Conservation (phyloP, 495 filamentous ascomycete genomes). For the Aspergillus sparsus region DNA sequence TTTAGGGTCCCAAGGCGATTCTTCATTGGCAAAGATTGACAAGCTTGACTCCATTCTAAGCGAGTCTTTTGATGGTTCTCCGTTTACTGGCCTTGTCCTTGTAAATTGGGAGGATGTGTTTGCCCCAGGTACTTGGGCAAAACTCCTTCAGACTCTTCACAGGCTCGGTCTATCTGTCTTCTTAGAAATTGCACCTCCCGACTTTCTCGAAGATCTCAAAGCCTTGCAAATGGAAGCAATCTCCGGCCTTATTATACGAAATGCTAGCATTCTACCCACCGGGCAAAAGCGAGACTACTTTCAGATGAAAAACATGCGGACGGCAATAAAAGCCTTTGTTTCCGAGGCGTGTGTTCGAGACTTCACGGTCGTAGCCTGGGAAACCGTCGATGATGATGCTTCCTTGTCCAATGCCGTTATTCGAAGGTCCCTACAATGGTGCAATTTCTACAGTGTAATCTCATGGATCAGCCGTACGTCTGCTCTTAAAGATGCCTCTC, state of each 20-base stretch:
- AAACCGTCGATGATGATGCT: slow-evolving; percentile 53
- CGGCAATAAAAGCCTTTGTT: slow-evolving; percentile 55
- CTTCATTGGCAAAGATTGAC: slow-evolving; percentile 29
- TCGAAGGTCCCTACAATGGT: slow-evolving; percentile 55
- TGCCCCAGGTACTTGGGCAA: slow-evolving; percentile 34
- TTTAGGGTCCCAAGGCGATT: slow-evolving; percentile 31
- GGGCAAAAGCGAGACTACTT: slow-evolving; percentile 56
- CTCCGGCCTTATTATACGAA: slow-evolving; percentile 49
- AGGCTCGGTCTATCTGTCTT: slow-evolving; percentile 47
- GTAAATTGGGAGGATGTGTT: slow-evolving; percentile 50
- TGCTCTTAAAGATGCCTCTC: slow-evolving; percentile 42
- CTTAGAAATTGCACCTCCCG: slow-evolving; percentile 50
- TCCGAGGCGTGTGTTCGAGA: slow-evolving; percentile 52
- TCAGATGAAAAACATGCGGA: slow-evolving; percentile 40
- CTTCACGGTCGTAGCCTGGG: slow-evolving; percentile 53
- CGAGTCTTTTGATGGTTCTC: slow-evolving; percentile 32
- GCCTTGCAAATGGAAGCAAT: slow-evolving; percentile 38
- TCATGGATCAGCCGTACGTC: slow-evolving; percentile 50
- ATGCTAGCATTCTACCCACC: slow-evolving; percentile 49
- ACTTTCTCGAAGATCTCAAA: slow-evolving; percentile 47
- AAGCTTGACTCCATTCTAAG: slow-evolving; percentile 37
- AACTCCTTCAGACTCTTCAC: slow-evolving; percentile 38
- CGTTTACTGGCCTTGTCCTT: slow-evolving; percentile 51
- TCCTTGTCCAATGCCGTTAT: slow-evolving; percentile 52
- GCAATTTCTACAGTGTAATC: slow-evolving; percentile 57